Conservation (phyloP, 768 basidiomycete species). For the Russula emetica region DNA sequence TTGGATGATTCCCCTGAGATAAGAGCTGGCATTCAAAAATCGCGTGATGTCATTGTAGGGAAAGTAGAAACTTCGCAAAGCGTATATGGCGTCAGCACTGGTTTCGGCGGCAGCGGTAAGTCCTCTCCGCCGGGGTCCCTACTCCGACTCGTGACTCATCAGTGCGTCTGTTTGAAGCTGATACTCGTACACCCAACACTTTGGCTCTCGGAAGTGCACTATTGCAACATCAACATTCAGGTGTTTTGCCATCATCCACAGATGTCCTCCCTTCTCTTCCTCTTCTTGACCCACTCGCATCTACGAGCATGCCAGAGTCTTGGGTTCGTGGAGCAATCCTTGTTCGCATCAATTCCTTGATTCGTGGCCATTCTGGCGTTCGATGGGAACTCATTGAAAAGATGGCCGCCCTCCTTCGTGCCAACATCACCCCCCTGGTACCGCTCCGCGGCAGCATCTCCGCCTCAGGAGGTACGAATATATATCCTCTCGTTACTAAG, state of each 20-base stretch:
- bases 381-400: constrained; percentile 75
- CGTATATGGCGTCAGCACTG: constrained; percentile 82
- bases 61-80: constrained; percentile 66
- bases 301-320: constrained; percentile 74
- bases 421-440: constrained; percentile 73
- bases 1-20: constrained; percentile 48
- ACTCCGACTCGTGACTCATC: constrained; percentile 24
- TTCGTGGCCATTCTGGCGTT: constrained; percentile 84
- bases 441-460: constrained; percentile 82
- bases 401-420: constrained; percentile 66
- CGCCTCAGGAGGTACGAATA: constrained; percentile 64
- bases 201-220: constrained; percentile 73
- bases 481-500: constrained; percentile 13
- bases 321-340: constrained; percentile 88
- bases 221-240: constrained; percentile 78
- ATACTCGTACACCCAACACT: constrained; percentile 75
- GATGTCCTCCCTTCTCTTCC: constrained; percentile 53
- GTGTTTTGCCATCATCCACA: constrained; percentile 62
- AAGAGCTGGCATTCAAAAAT: constrained; percentile 53
- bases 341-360: constrained; percentile 83
- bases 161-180: constrained; percentile 43
- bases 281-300: constrained; percentile 62
- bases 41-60: constrained; percentile 57
- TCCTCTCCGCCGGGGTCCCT: not conserved
- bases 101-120: constrained; percentile 78